These are phyloP conservation scores for Aspergillus funiculosus DNA, from an alignment of 495 filamentous ascomycete genomes.

Conservation along the genomic window DNA sequence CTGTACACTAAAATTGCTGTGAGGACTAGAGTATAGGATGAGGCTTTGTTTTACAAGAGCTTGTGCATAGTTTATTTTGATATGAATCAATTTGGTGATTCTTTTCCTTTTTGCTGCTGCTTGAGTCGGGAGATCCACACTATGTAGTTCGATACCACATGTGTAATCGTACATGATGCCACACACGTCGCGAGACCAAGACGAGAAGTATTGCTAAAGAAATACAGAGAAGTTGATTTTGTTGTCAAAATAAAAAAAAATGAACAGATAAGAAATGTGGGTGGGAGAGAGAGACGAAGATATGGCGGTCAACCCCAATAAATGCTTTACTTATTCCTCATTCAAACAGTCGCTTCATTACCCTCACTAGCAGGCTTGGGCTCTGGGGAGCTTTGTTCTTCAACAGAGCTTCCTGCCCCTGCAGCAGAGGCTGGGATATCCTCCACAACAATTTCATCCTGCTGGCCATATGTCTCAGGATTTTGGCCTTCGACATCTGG, in stretches of 20 bases:
- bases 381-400: slow-evolving; percentile 46
- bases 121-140: too few species aligned
- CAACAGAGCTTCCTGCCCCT: slow-evolving; percentile 59
- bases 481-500: slow-evolving; percentile 74
- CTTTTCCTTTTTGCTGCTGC: slow-evolving; percentile 30
- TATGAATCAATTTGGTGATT: slow-evolving; percentile 34
- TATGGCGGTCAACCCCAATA: slow-evolving; percentile 5
- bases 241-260: not conserved
- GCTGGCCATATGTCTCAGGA: slow-evolving; percentile 51
- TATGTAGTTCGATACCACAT: slow-evolving; percentile 1
- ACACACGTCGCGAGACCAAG: slow-evolving; percentile 21
- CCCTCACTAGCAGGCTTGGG: slow-evolving; percentile 72
- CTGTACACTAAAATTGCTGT: slow-evolving; percentile 57
- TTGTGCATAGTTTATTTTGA: slow-evolving; percentile 38
- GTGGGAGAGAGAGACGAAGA: slow-evolving; percentile 1
- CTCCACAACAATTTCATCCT: slow-evolving; percentile 34
- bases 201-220: slow-evolving; percentile 13
- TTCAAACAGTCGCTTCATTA: slow-evolving; percentile 55
- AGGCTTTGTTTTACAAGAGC: slow-evolving; percentile 27
- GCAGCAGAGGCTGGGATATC: slow-evolving; percentile 45
- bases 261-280: slow-evolving; percentile 6
- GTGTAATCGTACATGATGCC: slow-evolving; percentile 19
- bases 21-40: slow-evolving; percentile 22
- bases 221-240: slow-evolving; percentile 15
- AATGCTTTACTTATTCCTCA: slow-evolving; percentile 14